Conservation (phyloP, 345 rosid genomes). For the Crucihimalaya himalaica region DNA sequence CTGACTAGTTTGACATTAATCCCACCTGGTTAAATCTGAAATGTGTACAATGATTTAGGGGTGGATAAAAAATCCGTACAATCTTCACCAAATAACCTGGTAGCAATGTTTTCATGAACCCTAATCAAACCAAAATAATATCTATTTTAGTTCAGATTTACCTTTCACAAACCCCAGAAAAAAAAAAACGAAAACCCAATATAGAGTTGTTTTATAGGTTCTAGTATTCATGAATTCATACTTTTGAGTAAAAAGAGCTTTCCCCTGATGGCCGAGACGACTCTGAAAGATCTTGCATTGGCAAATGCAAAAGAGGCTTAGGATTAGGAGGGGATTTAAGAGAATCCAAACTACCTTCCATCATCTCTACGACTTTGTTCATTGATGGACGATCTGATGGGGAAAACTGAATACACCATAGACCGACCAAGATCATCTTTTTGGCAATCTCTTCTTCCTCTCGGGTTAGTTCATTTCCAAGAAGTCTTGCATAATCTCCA, state of each 20-base stretch:
- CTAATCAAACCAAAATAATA: too few relatives aligned
- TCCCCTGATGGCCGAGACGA: conserved; percentile 12
- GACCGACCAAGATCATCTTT: conserved; percentile 25
- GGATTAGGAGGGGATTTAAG: conserved; percentile 31
- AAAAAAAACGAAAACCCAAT: neutral
- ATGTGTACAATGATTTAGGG: neutral
- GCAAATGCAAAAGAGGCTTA: conserved; percentile 28
- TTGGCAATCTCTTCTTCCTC: conserved; percentile 27
- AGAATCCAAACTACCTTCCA: conserved; percentile 33
- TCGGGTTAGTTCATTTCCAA: conserved; percentile 12
- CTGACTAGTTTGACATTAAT: conserved; percentile 20
- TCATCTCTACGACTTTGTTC: conserved; percentile 34
- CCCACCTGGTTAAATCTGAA: neutral
- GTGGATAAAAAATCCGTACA: neutral
- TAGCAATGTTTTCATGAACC: too few relatives aligned
- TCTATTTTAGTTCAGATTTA: too few relatives aligned
- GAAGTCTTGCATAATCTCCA: neutral
- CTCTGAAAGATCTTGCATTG: neutral
- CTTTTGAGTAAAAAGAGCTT: conserved; percentile 13
- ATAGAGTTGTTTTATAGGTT: neutral
- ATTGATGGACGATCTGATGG: conserved; percentile 37
- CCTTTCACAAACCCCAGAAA: too few relatives aligned
- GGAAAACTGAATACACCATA: conserved; percentile 30
- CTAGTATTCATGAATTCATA: conserved; percentile 12
- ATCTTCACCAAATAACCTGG: neutral